Percentiles rank a stretch among this genome's conserved stretches.
These are phyloP conservation scores for Barbarea vulgaris DNA, from an alignment of 345 rosid genomes.

Conservation along the genomic window DNA sequence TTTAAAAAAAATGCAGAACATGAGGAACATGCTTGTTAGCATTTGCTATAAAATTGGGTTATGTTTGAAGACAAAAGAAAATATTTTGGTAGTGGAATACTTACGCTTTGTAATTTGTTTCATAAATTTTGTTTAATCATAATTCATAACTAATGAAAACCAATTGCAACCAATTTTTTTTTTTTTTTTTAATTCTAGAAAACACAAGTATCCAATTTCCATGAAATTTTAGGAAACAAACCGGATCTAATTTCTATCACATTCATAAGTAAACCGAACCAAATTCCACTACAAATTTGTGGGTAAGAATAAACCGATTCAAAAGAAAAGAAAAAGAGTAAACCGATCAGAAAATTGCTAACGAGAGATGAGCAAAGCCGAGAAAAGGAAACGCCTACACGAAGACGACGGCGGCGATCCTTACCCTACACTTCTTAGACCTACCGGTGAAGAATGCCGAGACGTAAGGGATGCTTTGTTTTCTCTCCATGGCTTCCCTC, in stretches of 20 bases:
- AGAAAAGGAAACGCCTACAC: conserved; percentile 33
- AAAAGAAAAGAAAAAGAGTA: neutral
- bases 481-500: conserved; percentile 41
- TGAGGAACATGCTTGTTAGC: neutral
- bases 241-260: neutral
- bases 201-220: neutral
- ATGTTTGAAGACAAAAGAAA: neutral
- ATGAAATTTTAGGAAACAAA: neutral
- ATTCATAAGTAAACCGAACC: conserved; percentile 1
- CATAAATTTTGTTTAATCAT: neutral
- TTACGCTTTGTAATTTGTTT: neutral
- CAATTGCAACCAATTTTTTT: neutral
- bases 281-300: neutral
- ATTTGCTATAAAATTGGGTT: neutral
- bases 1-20: too few species aligned
- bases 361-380: conserved; percentile 33
- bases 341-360: conserved; percentile 11
- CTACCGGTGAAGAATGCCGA: conserved; percentile 32
- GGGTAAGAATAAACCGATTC: neutral
- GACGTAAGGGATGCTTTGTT: conserved; percentile 39
- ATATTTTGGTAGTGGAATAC: neutral
- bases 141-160: neutral
- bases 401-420: conserved; percentile 36
- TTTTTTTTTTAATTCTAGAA: neutral
- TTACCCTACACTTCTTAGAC: conserved; percentile 27